Evolutionary conservation across 805 yeast genomes (phyloP).

Genomic region (Maudiozyma barnettii): DNA sequence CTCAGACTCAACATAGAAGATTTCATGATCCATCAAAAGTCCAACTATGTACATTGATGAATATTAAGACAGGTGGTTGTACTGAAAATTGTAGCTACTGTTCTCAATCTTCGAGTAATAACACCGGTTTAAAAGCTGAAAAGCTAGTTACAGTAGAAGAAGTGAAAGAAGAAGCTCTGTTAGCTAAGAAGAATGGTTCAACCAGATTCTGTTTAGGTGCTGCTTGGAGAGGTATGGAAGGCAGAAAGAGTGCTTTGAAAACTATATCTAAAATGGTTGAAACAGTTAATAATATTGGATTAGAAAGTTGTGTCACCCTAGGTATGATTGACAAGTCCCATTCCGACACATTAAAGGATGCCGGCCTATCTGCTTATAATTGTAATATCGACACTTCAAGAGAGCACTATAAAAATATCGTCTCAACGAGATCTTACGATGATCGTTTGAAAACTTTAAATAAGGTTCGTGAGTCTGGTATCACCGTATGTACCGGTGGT

Average conservation of each 20-base stretch:
- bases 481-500: conserved; percentile 71
- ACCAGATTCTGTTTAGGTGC: conserved; percentile 82
- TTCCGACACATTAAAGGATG: conserved; percentile 46
- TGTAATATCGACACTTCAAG: conserved; percentile 76
- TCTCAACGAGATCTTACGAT: conserved; percentile 60
- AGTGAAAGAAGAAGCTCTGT: conserved; percentile 54
- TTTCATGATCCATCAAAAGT: conserved; percentile 61
- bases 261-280: conserved; percentile 57
- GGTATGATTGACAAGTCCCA: conserved; percentile 71
- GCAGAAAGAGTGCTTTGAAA: conserved; percentile 58
- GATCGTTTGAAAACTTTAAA: conserved; percentile 60
- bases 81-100: conserved; percentile 77
- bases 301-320: conserved; percentile 74
- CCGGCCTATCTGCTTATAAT: conserved; percentile 74
- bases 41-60: conserved; percentile 66
- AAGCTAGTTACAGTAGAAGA: conserved; percentile 50
- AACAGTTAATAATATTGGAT: conserved; percentile 50
- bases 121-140: conserved; percentile 65
- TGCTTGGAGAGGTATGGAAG: conserved; percentile 81
- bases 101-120: conserved; percentile 61
- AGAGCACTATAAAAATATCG: conserved; percentile 65
- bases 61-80: conserved; percentile 74
- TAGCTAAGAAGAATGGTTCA: conserved; percentile 60
- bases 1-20: conserved; percentile 58
- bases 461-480: conserved; percentile 53